Percentiles rank a stretch among this genome's conserved stretches.
phyloP scores from a whole-genome alignment of 306 rosid genomes.

The Cyamopsis tetragonoloba region DNA sequence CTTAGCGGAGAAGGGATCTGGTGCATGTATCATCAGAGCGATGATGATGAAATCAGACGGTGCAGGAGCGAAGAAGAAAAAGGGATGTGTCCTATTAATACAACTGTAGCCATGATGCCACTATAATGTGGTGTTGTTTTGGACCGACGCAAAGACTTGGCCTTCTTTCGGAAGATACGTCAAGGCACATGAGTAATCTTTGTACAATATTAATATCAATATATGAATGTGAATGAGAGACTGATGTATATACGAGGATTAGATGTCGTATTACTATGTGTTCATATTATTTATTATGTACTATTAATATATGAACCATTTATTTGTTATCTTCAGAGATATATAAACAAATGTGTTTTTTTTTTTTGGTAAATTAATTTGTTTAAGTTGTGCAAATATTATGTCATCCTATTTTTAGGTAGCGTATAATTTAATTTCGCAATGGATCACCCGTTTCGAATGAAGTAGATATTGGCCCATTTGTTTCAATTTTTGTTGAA shows the following conservation, averaged over 20 bases:
- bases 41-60: slow-evolving; percentile 18
- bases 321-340: neutral
- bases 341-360: neutral
- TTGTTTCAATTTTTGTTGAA: too few relatives aligned
- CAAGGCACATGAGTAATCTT: slow-evolving; percentile 6
- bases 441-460: neutral
- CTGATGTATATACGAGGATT: slow-evolving; percentile 42
- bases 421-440: neutral
- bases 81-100: neutral
- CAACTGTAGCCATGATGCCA: slow-evolving; percentile 4
- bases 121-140: slow-evolving; percentile 11
- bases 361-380: neutral
- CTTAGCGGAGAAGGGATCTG: neutral
- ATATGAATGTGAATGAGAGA: slow-evolving; percentile 34
- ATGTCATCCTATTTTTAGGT: neutral
- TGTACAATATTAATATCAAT: too few relatives aligned
- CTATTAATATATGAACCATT: slow-evolving; percentile 12
- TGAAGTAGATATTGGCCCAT: too few relatives aligned
- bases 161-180: neutral
- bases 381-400: neutral
- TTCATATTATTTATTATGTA: neutral
- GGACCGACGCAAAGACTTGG: slow-evolving; percentile 19
- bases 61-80: neutral
- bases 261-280: neutral
- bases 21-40: slow-evolving; percentile 13